Base-by-base conservation (phyloP, 495 filamentous ascomycete genomes). In the Recurvomyces mirabilis region DNA sequence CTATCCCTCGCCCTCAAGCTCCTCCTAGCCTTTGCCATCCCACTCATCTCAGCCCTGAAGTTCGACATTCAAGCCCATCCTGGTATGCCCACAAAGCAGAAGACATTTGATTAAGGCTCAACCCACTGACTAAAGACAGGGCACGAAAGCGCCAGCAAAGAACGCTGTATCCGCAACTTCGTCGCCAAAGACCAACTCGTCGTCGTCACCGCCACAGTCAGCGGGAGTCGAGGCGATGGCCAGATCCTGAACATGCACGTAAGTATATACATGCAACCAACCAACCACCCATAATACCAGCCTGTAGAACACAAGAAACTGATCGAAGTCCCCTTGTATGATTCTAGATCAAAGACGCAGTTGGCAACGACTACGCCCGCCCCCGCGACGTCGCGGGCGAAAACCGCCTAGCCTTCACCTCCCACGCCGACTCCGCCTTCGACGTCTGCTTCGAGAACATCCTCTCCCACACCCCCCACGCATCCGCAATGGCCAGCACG, bases 381-480 rank as follows among this genome's bases (percentile, higher is more conserved):
- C 82, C 93, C 6, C 91, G 79, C 65, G 87, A 98, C 63, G 74
- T 96, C 41, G 82, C 78, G 9, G 91, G 91, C 54, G 91, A 98
- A 69, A 78, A 80, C 57, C 77, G 93, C 54, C 87, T 83, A 71
- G 84, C 91, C 22, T 98, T 98, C 60, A 96, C 91, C 26, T 83
- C 87, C n/a, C 82, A 88, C 47, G 84, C 82, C 13, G 89, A 98
- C 65, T 80, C 85, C 22, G 83, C 87, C 7, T 98, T 98, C 58
- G 91, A 98, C 55, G 88, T 98, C 38, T 98, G 91, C 72, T 88
- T 96, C 57, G 86, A 94, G 63, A 98, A 98, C 65, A 64, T 77
- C 52, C 71, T 93, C 43, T 68, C 69, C 6, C 38, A 14, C 34
- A 68, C 69, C 7, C 39, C 20, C 33, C 28, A 26, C 42, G 25